A percentile compares a stretch with the other conserved stretches of the same genome.
Evolutionary conservation across 176 grass and related monocot species (phyloP).

Genomic region (Triticum urartu): DNA sequence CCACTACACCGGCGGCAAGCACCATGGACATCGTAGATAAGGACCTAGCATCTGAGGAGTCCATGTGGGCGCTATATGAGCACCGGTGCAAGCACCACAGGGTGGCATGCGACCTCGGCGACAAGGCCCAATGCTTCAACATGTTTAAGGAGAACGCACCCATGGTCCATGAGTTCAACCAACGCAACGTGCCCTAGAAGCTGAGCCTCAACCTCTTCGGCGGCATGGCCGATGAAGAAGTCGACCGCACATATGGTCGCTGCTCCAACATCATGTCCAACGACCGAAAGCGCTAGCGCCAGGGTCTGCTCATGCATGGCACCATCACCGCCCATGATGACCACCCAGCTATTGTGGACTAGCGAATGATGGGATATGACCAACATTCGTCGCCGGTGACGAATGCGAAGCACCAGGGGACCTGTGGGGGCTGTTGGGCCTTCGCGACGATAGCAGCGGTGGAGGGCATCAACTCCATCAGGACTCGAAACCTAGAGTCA

Average conservation of each 20-base stretch:
- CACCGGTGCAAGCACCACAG: conserved; percentile 35
- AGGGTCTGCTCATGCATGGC: conserved; percentile 18
- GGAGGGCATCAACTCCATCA: conserved; percentile 42
- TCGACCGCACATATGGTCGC: background rate
- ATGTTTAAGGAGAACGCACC: conserved; percentile 48
- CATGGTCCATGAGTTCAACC: conserved; percentile 35
- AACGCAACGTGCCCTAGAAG: conserved; percentile 30
- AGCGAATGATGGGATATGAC: background rate
- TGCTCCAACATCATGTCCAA: background rate
- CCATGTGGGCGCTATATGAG: conserved; percentile 39
- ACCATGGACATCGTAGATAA: background rate
- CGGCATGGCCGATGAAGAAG: conserved; percentile 45
- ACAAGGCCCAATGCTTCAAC: conserved; percentile 42
- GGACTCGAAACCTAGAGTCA: background rate
- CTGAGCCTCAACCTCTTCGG: conserved; percentile 44
- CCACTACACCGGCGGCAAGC: no score
- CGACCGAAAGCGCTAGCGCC: background rate
- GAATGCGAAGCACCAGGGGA: conserved; percentile 30
- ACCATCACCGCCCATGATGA: background rate
- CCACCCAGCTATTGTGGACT: background rate
- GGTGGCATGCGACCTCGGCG: background rate
- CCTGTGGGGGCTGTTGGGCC: conserved; percentile 44
- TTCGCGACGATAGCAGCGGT: conserved; percentile 5
- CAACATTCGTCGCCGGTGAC: background rate
- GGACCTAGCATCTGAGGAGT: conserved; percentile 40